phyloP scores from a whole-genome alignment of 345 rosid genomes.

The Nephelium lappaceum region DNA sequence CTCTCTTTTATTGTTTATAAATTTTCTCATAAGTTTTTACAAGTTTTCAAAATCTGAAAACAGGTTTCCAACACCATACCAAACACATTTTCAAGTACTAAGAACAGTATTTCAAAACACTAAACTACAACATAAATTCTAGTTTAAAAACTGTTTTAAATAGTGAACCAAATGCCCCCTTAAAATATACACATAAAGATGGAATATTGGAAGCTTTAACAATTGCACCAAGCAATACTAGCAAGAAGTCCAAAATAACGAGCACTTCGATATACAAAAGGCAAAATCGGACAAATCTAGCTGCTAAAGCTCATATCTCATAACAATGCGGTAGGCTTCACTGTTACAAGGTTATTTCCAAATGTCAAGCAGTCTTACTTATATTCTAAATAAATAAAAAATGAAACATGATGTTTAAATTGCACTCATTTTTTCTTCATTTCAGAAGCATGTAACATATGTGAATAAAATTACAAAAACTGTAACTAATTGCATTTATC shows the following conservation, averaged over 20 bases:
- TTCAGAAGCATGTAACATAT: not conserved
- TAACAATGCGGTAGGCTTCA: not conserved
- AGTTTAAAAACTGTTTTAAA: too few species aligned
- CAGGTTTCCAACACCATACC: too few species aligned
- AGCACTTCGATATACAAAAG: not conserved
- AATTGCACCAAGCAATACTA: not conserved
- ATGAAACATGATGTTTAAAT: not conserved
- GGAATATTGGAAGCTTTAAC: not conserved
- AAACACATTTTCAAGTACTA: not conserved
- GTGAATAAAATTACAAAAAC: not conserved
- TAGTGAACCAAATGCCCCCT: not conserved
- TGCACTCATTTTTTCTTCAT: not conserved
- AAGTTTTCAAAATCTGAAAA: too few species aligned
- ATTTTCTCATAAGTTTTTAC: too few species aligned
- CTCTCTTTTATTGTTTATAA: too few species aligned
- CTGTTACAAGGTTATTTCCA: not conserved
- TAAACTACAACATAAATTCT: not conserved
- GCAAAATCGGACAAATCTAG: not conserved
- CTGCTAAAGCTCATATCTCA: not conserved
- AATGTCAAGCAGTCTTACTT: not conserved
- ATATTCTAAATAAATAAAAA: not conserved
- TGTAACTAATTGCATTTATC: not conserved
- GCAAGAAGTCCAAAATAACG: not conserved
- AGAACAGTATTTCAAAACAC: not conserved
- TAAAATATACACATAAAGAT: not conserved